phyloP scores from a whole-genome alignment of 225 moss, liverwort and hornwort genomes.

The Bryoerythrophyllum caledonicum region DNA sequence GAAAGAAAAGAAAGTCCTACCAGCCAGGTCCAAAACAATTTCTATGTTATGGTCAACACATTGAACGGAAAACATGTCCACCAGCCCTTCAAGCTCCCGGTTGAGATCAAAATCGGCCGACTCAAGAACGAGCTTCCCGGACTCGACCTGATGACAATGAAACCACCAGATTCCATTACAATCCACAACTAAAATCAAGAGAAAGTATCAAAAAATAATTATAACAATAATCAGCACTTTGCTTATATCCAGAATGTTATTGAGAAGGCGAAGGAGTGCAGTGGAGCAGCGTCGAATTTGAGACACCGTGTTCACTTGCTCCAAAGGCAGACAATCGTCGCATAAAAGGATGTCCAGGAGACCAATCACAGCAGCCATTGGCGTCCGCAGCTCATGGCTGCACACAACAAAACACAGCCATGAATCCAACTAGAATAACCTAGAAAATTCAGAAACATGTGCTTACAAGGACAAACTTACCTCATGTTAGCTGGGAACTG shows the following conservation, averaged over 20 bases:
- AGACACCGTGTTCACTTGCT: constrained; percentile 77
- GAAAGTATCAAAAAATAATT: not conserved
- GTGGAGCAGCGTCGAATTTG: constrained; percentile 91
- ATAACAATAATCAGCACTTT: no score
- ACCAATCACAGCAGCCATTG: constrained; percentile 92
- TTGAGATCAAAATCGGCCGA: constrained; percentile 74
- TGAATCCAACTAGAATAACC: not conserved
- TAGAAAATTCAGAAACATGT: no score
- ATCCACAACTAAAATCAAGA: not conserved
- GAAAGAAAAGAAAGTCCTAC: constrained; percentile 35
- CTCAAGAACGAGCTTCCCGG: constrained; percentile 80
- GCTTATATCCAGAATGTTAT: constrained; percentile 87
- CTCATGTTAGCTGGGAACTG: constrained; percentile 95
- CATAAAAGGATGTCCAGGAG: constrained; percentile 79
- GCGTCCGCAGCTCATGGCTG: constrained; percentile 94
- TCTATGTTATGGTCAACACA: constrained; percentile 76
- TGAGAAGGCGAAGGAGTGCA: constrained; percentile 80
- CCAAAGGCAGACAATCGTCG: constrained; percentile 74
- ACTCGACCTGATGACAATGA: constrained; percentile 94
- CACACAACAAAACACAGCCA: constrained; percentile 25
- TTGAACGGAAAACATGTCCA: constrained; percentile 93
- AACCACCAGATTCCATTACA: constrained; percentile 7
- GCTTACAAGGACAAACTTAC: constrained; percentile 22
- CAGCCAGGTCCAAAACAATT: constrained; percentile 75
- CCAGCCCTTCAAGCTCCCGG: constrained; percentile 79